Evolutionary conservation across 768 basidiomycete genomes (phyloP), one percentile per base, ranked within the genome.

Genomic region (Tricholoma furcatifolium): DNA sequence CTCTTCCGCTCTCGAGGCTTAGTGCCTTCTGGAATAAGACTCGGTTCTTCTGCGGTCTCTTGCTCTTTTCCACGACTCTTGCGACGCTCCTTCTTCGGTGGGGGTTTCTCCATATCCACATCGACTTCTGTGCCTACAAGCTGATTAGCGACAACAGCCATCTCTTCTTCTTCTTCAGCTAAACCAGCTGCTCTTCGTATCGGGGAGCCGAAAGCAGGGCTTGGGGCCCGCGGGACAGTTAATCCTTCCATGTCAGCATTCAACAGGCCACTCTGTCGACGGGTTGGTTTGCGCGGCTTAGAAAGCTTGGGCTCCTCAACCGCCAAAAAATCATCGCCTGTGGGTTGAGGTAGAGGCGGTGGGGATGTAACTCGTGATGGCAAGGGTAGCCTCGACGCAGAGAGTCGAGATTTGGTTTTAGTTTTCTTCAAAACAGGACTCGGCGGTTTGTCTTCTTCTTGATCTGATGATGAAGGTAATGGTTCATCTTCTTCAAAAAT

Each of bases 401-500:
- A 76, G 2, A 76, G 60, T 18, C 78, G 78, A 1, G 79, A 70
- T 62, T 80, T 82, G 27, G 70, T 46, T 59, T 75, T 79, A 12
- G 68, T 48, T 64, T 75, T 79, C 59, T 74, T 72, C 12, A 73
- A 74, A 12, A 66, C 64, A 7, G 78, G 74, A 46, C 69, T 68
- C 14, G 71, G 59, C 48, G 69, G 68, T 47, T 72, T 70, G 12
- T 72, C 70, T 17, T 62, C 47, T 24, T 78, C 76, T 6, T 76
- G 68, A 4, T 77, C 76, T 8, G 72, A 73, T 1, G 77, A 75
- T 18, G 76, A 77, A 18, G 65, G 64, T 15, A 57, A 65, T 6
- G 75, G 74, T 62, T 89, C 87, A 1, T 87, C 84, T 41, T 88
- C 87, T 62, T 88, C 87, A 27, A 70, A 61, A 48, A 88, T 88